Conservation (phyloP, 106 monocot species). For the Dendrobium nobile region DNA sequence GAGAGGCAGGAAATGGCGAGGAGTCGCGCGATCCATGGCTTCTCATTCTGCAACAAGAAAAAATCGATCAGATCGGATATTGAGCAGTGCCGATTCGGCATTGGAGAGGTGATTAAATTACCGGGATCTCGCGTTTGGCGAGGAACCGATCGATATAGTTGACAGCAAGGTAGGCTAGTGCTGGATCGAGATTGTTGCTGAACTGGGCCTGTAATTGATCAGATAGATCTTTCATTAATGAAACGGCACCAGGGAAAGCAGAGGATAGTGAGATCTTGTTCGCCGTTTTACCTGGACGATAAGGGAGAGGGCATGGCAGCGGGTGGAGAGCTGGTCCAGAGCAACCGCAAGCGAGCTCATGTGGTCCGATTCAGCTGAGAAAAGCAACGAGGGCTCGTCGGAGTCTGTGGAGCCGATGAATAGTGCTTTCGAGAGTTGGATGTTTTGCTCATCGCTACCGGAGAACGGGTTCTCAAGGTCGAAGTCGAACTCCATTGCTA, state of each 20-base stretch:
- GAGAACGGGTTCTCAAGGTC: constrained; percentile 24
- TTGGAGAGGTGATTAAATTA: constrained; percentile 10
- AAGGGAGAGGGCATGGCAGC: constrained; percentile 41
- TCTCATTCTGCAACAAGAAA: constrained; percentile 29
- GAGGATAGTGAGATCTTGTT: neutral
- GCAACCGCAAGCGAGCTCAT: constrained; percentile 19
- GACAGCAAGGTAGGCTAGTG: constrained; percentile 64
- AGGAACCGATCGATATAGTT: constrained; percentile 92
- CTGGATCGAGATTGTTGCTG: constrained; percentile 42
- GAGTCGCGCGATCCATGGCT: constrained; percentile 79
- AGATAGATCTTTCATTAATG: neutral
- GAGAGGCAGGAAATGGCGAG: constrained; percentile 74
- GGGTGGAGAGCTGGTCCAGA: constrained; percentile 11
- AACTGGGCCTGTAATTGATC: constrained; percentile 39
- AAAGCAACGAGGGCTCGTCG: constrained; percentile 25
- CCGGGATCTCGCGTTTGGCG: constrained; percentile 48
- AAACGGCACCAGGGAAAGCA: neutral
- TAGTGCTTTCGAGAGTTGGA: constrained; percentile 26
- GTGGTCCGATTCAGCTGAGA: constrained; percentile 72
- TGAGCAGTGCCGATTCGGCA: neutral
- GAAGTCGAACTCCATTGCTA: constrained; percentile 16
- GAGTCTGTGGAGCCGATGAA: neutral
- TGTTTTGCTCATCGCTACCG: constrained; percentile 14
- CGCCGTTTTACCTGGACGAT: constrained; percentile 43
- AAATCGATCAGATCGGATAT: constrained; percentile 9